Evolutionary conservation across 1,284 basidiomycete genomes (phyloP).

Genomic region (Grifola frondosa): DNA sequence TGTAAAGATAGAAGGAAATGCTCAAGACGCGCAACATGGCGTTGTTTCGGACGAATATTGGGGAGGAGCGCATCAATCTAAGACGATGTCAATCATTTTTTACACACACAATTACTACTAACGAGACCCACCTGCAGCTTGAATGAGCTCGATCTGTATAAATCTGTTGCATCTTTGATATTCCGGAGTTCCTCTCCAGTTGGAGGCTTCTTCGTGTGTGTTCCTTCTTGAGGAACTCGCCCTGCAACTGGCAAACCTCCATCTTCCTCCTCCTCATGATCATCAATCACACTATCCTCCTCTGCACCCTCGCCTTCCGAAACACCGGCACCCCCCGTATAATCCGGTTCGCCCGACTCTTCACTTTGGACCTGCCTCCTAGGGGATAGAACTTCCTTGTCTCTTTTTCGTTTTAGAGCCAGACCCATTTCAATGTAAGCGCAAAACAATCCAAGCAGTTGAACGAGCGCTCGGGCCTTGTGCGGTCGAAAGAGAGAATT

Average conservation of each 20-base stretch:
- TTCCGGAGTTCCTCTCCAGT: conserved; percentile 73
- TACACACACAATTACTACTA: too few species aligned
- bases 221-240: conserved; percentile 14
- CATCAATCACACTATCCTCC: conserved; percentile 23
- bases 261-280: conserved; percentile 3
- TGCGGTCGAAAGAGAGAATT: too few species aligned
- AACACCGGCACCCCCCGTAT: conserved; percentile 1
- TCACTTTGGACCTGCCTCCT: too few species aligned
- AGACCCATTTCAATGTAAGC: too few species aligned
- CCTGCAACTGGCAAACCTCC: not conserved
- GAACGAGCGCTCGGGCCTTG: too few species aligned
- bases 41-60: conserved; percentile 70
- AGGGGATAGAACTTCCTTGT: too few species aligned
- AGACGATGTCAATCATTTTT: too few species aligned
- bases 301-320: conserved; percentile 28
- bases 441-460: too few species aligned
- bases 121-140: conserved; percentile 71
- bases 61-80: conserved; percentile 82
- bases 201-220: conserved; percentile 47
- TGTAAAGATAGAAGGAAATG: conserved; percentile 64
- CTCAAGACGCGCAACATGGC: conserved; percentile 55
- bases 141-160: conserved; percentile 84
- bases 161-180: conserved; percentile 75
- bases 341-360: conserved; percentile 24
- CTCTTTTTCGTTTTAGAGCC: too few species aligned